A percentile compares a stretch with the other conserved stretches of the same genome.
phyloP scores from a whole-genome alignment of 2,329 filamentous ascomycete species.

The Calonectria pauciramosa region DNA sequence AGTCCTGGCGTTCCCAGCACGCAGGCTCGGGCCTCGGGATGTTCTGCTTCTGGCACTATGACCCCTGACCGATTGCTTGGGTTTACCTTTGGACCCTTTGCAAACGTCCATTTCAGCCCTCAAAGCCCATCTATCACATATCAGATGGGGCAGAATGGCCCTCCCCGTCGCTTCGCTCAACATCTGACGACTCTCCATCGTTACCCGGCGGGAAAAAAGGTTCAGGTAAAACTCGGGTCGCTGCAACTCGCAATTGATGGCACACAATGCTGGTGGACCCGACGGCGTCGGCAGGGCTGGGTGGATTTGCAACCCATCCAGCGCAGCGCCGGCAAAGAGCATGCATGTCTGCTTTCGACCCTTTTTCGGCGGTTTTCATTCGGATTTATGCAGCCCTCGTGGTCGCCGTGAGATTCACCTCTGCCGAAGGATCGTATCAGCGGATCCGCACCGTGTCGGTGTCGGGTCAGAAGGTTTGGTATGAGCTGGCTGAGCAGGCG shows the following conservation, averaged over 20 bases:
- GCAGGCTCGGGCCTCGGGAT: constrained; percentile 49
- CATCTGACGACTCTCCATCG: constrained; percentile 12
- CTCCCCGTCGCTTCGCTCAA: constrained; percentile 16
- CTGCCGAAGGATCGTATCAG: constrained; percentile 27
- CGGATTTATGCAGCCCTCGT: constrained; percentile 32
- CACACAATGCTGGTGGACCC: not conserved
- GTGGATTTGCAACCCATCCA: constrained; percentile 15
- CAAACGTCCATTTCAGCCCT: constrained; percentile 30
- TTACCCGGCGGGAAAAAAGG: constrained; percentile 12
- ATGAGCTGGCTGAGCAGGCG: constrained; percentile 16
- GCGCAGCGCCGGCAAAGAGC: constrained; percentile 25
- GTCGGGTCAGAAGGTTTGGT: constrained; percentile 18
- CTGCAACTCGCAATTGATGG: constrained; percentile 3
- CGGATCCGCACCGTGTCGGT: constrained; percentile 29
- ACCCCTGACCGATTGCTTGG: constrained; percentile 34
- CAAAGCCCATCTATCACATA: constrained; percentile 25
- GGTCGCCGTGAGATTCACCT: constrained; percentile 14
- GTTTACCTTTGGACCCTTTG: constrained; percentile 33
- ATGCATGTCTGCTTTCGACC: constrained; percentile 20
- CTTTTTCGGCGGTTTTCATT: constrained; percentile 30
- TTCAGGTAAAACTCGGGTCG: constrained; percentile 19
- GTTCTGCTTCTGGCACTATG: constrained; percentile 46
- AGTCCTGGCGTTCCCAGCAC: constrained; percentile 46
- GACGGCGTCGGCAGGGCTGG: constrained; percentile 22
- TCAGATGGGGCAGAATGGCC: constrained; percentile 22